Percentiles rank a stretch among this genome's conserved stretches.
These are phyloP conservation scores for Clavispora santaluciae DNA, from an alignment of 805 yeast genomes.

Conservation along the genomic window DNA sequence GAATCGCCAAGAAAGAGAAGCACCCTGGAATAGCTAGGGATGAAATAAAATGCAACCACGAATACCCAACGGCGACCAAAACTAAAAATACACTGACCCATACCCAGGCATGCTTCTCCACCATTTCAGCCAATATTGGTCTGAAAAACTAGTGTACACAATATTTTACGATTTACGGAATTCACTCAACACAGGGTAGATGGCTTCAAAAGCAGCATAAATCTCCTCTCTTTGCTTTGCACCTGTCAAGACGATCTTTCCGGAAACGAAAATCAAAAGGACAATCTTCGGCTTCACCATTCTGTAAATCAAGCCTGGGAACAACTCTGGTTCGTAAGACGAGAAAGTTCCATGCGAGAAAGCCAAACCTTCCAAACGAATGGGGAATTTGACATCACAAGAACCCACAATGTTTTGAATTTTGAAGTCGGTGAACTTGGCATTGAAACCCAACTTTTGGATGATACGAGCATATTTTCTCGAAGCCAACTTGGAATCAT, in stretches of 20 bases:
- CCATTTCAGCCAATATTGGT: not conserved
- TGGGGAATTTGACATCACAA: constrained; percentile 97
- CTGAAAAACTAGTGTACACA: constrained; percentile 3
- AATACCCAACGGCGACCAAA: constrained; percentile 1
- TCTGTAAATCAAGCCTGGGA: constrained; percentile 97
- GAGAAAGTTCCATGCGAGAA: constrained; percentile 98
- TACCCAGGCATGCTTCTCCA: constrained; percentile 1
- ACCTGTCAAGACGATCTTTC: constrained; percentile 96
- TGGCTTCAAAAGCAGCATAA: constrained; percentile 96
- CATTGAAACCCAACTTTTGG: constrained; percentile 95
- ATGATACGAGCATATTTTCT: constrained; percentile 97
- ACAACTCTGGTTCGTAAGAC: constrained; percentile 95
- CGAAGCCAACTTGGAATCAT: constrained; percentile 96
- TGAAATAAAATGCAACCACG: constrained; percentile 3
- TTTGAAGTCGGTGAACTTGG: constrained; percentile 96
- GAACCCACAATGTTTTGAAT: constrained; percentile 98
- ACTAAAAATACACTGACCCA: constrained; percentile 7
- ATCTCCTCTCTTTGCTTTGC: constrained; percentile 99
- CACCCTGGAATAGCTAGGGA: not conserved
- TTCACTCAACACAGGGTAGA: constrained; percentile 96
- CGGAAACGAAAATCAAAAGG: constrained; percentile 89
- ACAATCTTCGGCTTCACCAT: constrained; percentile 99
- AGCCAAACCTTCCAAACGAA: constrained; percentile 94
- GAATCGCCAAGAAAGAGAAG: not conserved
- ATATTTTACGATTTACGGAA: constrained; percentile 68